Conservation (phyloP, 1,284 basidiomycete genomes). For the Caloboletus inedulis region DNA sequence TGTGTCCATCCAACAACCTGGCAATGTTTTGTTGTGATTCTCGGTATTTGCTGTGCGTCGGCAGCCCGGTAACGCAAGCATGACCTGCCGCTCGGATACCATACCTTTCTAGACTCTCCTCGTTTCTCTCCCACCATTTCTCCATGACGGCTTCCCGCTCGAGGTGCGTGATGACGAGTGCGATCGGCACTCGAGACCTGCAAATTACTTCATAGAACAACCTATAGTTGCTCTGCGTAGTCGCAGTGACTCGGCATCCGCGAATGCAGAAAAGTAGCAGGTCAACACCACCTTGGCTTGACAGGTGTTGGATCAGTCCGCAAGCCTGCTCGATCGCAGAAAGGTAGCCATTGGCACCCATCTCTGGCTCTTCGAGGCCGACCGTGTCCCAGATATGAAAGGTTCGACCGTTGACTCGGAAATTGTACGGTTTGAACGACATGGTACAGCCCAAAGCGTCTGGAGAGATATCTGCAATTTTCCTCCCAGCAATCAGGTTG, state of each 20-base stretch:
- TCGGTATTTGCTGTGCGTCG: slow-evolving; percentile 14
- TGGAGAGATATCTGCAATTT: slow-evolving; percentile 17
- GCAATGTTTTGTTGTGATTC: slow-evolving; percentile 22
- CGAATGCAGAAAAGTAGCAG: slow-evolving; percentile 39
- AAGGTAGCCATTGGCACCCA: no score
- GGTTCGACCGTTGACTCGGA: slow-evolving; percentile 12
- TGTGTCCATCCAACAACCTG: slow-evolving; percentile 15
- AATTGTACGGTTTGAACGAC: slow-evolving; percentile 26
- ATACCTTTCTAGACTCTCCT: slow-evolving; percentile 16
- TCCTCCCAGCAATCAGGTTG: slow-evolving; percentile 27
- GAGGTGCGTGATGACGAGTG: slow-evolving; percentile 36
- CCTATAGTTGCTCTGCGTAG: slow-evolving; percentile 34
- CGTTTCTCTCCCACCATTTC: slow-evolving; percentile 30
- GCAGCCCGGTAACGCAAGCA: slow-evolving; percentile 37
- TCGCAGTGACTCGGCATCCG: slow-evolving; percentile 32
- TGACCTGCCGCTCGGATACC: slow-evolving; percentile 29
- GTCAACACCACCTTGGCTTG: slow-evolving; percentile 36
- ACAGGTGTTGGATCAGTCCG: no score
- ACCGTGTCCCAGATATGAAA: slow-evolving; percentile 36
- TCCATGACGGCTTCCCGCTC: slow-evolving; percentile 35
- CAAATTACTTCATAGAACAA: slow-evolving; percentile 37
- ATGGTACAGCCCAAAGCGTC: slow-evolving; percentile 19
- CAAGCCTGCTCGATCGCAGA: no score
- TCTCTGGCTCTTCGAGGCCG: slow-evolving; percentile 37
- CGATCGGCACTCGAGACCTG: slow-evolving; percentile 32